phyloP scores from a whole-genome alignment of 1,284 basidiomycete genomes.

The Sporisorium iseilematis-ciliati region DNA sequence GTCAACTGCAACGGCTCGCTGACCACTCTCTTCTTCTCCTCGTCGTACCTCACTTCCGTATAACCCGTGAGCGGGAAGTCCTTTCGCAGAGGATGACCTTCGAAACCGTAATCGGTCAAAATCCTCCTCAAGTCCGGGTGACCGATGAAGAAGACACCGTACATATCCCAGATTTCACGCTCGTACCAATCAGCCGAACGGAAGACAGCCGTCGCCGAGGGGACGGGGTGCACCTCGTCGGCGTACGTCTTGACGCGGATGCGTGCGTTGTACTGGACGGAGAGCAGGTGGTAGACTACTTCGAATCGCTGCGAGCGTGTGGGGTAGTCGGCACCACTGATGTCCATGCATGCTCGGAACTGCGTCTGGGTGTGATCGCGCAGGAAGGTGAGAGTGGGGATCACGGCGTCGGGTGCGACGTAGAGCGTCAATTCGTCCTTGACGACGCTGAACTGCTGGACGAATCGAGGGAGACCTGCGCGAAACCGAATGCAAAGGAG shows the following conservation, averaged over 20 bases:
- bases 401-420: conserved; percentile 82
- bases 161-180: conserved; percentile 98
- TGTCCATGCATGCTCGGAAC: conserved; percentile 92
- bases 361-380: conserved; percentile 96
- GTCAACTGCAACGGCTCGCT: conserved; percentile 97
- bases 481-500: background rate
- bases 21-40: conserved; percentile 97
- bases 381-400: conserved; percentile 91
- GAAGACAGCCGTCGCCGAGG: conserved; percentile 84
- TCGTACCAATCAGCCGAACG: conserved; percentile 98
- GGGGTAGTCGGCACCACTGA: conserved; percentile 95
- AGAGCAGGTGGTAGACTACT: conserved; percentile 95
- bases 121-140: conserved; percentile 98
- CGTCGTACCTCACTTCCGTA: conserved; percentile 96
- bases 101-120: conserved; percentile 98
- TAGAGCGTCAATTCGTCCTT: conserved; percentile 96
- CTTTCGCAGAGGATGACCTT: conserved; percentile 96
- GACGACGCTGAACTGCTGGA: conserved; percentile 73
- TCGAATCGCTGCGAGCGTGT: conserved; percentile 94
- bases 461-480: conserved; percentile 66
- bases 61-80: conserved; percentile 98
- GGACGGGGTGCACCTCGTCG: conserved; percentile 93
- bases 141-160: conserved; percentile 93
- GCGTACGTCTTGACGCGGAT: conserved; percentile 99
- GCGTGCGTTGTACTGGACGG: conserved; percentile 78